phyloP scores from a whole-genome alignment of 257 asterid genomes.

The Solanum peruvianum region DNA sequence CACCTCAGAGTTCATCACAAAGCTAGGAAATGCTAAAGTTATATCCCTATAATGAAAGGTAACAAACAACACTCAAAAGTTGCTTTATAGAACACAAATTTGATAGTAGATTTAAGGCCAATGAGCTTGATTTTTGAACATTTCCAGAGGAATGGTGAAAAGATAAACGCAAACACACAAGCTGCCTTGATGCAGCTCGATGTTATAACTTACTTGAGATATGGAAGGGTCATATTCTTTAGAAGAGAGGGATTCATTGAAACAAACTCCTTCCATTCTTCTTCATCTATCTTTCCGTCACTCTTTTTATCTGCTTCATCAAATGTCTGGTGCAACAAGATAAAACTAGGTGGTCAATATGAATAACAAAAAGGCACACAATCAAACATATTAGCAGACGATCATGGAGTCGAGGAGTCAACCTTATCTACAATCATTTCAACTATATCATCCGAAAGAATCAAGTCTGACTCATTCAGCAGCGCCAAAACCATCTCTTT shows the following conservation, averaged over 20 bases:
- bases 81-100: neutral
- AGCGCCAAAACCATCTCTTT: constrained; percentile 89
- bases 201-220: constrained; percentile 46
- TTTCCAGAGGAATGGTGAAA: neutral
- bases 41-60: constrained; percentile 40
- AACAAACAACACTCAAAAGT: neutral
- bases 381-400: neutral
- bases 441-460: constrained; percentile 60
- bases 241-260: constrained; percentile 71
- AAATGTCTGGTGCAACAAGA: constrained; percentile 35
- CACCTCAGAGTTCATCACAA: constrained; percentile 40
- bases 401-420: neutral
- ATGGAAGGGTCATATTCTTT: constrained; percentile 84
- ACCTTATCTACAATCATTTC: constrained; percentile 80
- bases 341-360: neutral
- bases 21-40: constrained; percentile 76
- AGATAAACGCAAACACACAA: neutral
- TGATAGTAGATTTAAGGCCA: neutral
- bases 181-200: neutral
- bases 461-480: constrained; percentile 72
- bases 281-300: constrained; percentile 78
- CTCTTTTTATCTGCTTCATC: constrained; percentile 59
- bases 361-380: neutral
- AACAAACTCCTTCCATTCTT: constrained; percentile 79
- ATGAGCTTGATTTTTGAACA: neutral